A percentile compares a stretch with the other conserved stretches of the same genome.
Conservation (phyloP, 495 filamentous ascomycete genomes). For the Xylaria sp. region DNA sequence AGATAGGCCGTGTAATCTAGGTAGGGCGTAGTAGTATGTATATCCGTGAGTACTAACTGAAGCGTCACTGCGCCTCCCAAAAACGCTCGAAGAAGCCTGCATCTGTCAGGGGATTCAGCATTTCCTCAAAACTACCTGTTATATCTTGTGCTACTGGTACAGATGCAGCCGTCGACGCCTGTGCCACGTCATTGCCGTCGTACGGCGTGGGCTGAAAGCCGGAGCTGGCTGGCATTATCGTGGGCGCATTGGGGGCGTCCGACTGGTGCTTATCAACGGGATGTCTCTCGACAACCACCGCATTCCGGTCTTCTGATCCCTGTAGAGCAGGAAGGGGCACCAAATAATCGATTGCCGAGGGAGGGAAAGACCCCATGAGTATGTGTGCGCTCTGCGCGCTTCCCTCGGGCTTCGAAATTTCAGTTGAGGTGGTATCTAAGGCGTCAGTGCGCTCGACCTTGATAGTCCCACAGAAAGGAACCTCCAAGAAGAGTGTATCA, state of each 20-base stretch:
- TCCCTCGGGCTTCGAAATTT: neutral
- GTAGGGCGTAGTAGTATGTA: neutral
- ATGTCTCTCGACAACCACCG: neutral
- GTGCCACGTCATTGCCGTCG: neutral
- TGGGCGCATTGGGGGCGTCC: neutral
- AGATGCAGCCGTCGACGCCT: neutral
- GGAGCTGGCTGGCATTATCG: neutral
- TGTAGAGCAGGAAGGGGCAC: neutral
- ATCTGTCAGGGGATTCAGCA: neutral
- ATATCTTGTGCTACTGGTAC: neutral
- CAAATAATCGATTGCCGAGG: neutral
- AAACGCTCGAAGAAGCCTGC: neutral
- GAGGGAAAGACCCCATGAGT: slow-evolving; percentile 2
- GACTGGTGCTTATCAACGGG: neutral
- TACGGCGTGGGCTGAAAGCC: neutral
- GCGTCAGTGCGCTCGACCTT: slow-evolving; percentile 14
- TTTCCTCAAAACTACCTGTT: slow-evolving; percentile 1
- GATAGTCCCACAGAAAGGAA: slow-evolving; percentile 33
- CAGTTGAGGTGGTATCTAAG: neutral
- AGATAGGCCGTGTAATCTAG: neutral
- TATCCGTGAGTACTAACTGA: neutral
- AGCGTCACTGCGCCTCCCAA: slow-evolving; percentile 4
- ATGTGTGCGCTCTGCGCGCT: neutral
- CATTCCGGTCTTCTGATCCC: neutral
- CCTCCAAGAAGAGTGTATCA: slow-evolving; percentile 18